phyloP scores from a whole-genome alignment of 78 protist species.

The Creolimax fragrantissima region DNA sequence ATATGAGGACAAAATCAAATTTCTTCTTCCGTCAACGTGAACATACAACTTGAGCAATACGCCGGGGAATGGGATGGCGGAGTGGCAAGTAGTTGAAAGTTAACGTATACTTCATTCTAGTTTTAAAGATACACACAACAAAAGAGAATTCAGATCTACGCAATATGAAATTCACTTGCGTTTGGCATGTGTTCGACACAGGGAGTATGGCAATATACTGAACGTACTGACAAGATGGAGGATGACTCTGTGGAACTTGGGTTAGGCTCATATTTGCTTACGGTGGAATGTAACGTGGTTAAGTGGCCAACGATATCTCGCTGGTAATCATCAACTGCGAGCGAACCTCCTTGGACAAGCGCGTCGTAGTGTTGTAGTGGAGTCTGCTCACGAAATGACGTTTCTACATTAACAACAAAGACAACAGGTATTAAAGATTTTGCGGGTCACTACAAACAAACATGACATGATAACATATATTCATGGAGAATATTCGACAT shows the following conservation, averaged over 20 bases:
- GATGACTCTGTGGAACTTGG: not conserved
- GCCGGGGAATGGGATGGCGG: too few relatives aligned
- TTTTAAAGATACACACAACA: not conserved
- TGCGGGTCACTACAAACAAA: too few relatives aligned
- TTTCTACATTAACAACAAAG: too few relatives aligned
- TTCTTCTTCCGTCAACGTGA: not conserved
- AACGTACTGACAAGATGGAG: not conserved
- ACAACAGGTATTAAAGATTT: too few relatives aligned
- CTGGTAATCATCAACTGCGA: not conserved
- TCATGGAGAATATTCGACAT: too few relatives aligned
- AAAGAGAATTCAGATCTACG: not conserved
- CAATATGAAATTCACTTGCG: too few relatives aligned
- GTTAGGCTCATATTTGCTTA: not conserved
- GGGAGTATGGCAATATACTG: not conserved
- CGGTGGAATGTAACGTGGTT: not conserved
- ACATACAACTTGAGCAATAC: not conserved
- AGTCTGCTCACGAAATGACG: not conserved
- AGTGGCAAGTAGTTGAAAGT: too few relatives aligned
- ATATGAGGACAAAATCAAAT: not conserved
- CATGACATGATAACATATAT: too few relatives aligned
- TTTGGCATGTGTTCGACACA: too few relatives aligned
- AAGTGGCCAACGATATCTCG: not conserved
- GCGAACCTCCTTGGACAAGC: not conserved
- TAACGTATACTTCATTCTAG: not conserved
- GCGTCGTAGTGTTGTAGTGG: not conserved